These are phyloP conservation scores for Mortierella sp. DNA, from an alignment of 371 early-diverging fungal species.

Conservation along the genomic window DNA sequence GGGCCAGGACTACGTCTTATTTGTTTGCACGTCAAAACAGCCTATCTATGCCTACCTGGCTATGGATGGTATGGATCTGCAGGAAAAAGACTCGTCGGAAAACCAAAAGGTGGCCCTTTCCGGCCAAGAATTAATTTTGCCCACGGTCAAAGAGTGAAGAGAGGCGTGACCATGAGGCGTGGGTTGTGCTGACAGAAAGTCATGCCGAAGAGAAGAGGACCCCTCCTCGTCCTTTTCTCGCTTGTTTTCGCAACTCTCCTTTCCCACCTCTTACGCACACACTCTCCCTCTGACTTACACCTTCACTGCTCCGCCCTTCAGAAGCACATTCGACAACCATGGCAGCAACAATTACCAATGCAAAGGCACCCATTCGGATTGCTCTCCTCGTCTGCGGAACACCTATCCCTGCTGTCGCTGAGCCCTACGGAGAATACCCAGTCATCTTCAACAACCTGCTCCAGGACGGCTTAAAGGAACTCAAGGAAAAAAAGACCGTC, in stretches of 20 bases:
- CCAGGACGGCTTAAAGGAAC: conserved; percentile 49
- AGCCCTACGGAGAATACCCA: conserved; percentile 69
- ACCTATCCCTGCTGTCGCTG: conserved; percentile 64
- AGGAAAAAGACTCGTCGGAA: no score
- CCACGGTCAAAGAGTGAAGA: not conserved
- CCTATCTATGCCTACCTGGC: no score
- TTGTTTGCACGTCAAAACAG: no score
- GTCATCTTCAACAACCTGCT: conserved; percentile 59
- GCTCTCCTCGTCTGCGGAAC: conserved; percentile 71
- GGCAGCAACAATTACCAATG: conserved; percentile 11
- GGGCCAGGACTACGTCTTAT: no score
- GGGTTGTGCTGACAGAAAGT: conserved; percentile 7
- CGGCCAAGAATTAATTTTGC: not conserved
- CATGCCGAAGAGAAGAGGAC: not conserved
- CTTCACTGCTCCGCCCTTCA: not conserved
- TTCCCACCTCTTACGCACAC: not conserved
- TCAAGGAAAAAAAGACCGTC: conserved; percentile 20
- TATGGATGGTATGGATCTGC: no score
- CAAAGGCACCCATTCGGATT: conserved; percentile 37
- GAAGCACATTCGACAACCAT: conserved; percentile 3
- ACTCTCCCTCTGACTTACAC: not conserved
- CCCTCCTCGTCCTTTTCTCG: no score
- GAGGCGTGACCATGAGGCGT: not conserved
- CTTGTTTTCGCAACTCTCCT: not conserved
- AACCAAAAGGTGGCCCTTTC: no score